Base-by-base conservation (phyloP, 345 rosid genomes). In the Carallia brachiata region DNA sequence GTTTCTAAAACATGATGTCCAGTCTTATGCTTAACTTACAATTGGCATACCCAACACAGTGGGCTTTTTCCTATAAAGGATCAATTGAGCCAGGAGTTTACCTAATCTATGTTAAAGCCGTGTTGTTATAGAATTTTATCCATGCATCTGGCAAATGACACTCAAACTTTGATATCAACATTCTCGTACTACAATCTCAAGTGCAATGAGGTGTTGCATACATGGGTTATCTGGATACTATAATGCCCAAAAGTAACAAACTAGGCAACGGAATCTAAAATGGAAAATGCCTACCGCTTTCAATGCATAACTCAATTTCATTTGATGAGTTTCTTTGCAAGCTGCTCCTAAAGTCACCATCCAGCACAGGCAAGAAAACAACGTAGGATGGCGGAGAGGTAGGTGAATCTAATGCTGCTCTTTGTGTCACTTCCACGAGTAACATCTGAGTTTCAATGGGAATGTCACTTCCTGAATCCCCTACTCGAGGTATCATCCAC, bases 401-500 rank as follows among this genome's bases (percentile, higher is more conserved):
- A 27, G 81, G 59, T 8, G 63, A 69, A 48, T 75, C 66, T 12
- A 54, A 48, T 55, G 60, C 32, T 47, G 70, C 53, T 40, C 59
- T 78, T 58, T 73, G 40, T 13, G 19, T 65, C 27, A 62, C 74
- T 73, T 87, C 84, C 78, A 81, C 55, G 65, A 84, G 88, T 68
- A 84, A 75, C 87, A 84, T 87, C 85, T 84, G 90, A 62, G 90
- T 87, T 73, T 87, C 91, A 62, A 73, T 16, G 0, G 87, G 88
- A 67, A 84, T 66, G 75, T 83, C 88, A 39, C 83, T 81, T 65
- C 75, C 88, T 57, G 87, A 87, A 69, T 69, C 75, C 64, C 87
- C 91, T 7, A 78, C 67, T 68, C 91, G 77, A 2, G 88, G 86
- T 65, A 83, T 79, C 87, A 83, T 84, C 88, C 88, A 81, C 80